Conservation (phyloP, 2,329 filamentous ascomycete species). For the Domatiomyces catenatus region DNA sequence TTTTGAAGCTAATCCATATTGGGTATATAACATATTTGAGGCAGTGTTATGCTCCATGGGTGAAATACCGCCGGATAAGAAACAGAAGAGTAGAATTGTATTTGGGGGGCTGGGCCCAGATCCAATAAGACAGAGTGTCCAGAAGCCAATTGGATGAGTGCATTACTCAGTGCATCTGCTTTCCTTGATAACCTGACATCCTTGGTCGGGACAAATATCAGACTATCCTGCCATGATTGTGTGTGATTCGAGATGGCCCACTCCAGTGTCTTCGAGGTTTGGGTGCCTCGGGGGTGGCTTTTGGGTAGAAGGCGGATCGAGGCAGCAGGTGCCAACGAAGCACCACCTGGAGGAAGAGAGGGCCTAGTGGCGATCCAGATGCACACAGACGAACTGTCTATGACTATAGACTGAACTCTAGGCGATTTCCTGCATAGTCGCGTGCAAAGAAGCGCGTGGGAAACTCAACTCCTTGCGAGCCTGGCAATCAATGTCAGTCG, state of each 20-base stretch:
- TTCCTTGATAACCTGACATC: too few species aligned
- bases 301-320: background rate
- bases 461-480: slow-evolving; percentile 42
- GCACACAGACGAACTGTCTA: too few species aligned
- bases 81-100: too few species aligned
- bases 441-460: slow-evolving; percentile 47
- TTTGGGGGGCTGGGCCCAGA: too few species aligned
- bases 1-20: too few species aligned
- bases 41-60: too few species aligned
- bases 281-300: background rate
- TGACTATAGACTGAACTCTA: slow-evolving; percentile 40
- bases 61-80: background rate
- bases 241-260: background rate
- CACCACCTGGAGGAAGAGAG: too few species aligned
- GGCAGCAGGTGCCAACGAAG: background rate
- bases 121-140: too few species aligned
- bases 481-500: slow-evolving; percentile 18
- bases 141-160: too few species aligned
- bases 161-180: too few species aligned
- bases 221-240: background rate
- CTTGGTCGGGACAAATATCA: background rate
- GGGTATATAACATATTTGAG: too few species aligned
- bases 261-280: background rate
- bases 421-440: slow-evolving; percentile 39
- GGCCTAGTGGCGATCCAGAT: too few species aligned